phyloP scores from a whole-genome alignment of 73 alveolate genomes.

The Breviolum minutum region DNA sequence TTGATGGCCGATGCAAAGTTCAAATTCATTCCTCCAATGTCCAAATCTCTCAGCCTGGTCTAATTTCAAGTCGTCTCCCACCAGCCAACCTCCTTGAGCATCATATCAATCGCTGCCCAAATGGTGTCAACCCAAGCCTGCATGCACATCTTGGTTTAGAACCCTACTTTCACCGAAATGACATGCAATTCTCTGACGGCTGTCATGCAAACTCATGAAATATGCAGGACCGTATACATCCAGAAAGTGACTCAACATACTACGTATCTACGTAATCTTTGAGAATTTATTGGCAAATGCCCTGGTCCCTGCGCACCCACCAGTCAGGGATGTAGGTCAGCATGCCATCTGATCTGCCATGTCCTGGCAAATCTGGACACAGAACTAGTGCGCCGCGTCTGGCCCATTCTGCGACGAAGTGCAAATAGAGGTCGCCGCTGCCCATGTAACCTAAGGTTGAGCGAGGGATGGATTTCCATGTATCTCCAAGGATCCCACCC shows the following conservation, averaged over 20 bases:
- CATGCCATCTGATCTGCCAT: conserved; percentile 46
- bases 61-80: background rate
- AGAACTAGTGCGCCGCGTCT: conserved; percentile 47
- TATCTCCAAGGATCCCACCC: background rate
- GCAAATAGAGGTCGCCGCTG: conserved; percentile 32
- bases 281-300: background rate
- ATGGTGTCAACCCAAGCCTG: conserved; percentile 61
- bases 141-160: too few relatives aligned
- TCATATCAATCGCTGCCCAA: conserved; percentile 15
- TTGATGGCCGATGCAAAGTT: too few relatives aligned
- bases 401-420: conserved; percentile 22
- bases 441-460: conserved; percentile 16
- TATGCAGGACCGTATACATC: too few relatives aligned
- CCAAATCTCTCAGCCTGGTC: too few relatives aligned
- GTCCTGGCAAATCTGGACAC: conserved; percentile 36
- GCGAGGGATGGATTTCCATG: too few relatives aligned
- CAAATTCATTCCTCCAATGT: too few relatives aligned
- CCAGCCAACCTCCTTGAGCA: background rate
- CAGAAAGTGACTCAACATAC: too few relatives aligned
- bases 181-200: too few relatives aligned
- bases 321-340: conserved; percentile 44
- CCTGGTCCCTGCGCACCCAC: conserved; percentile 39
- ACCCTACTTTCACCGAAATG: too few relatives aligned
- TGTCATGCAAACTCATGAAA: too few relatives aligned
- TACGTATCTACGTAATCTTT: too few relatives aligned